Base-by-base conservation (phyloP, 2,329 filamentous ascomycete species). In the Sclerotinia trifoliorum region DNA sequence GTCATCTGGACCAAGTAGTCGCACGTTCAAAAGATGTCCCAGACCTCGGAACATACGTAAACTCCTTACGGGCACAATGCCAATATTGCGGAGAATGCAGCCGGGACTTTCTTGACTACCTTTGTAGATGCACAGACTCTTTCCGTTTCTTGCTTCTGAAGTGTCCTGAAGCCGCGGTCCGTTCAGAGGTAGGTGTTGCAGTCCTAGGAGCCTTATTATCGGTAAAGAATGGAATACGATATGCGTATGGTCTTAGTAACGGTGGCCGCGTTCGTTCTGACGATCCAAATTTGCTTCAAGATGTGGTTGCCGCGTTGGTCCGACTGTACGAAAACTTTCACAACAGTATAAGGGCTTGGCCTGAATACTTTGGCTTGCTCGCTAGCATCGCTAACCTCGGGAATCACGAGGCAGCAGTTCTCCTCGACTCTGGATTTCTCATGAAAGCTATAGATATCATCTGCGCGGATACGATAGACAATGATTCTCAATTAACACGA, bases 1-100 rank as follows among this genome's bases (percentile, higher is more conserved):
- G 85, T 63, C 91, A 94, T 73, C 79, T 96, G 49, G 90, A 94
- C 73, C 90, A 94, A 75, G 83, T 96, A 54, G 85, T 91, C 17
- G 86, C 90, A 57, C 86, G 92, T 68, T 84, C 86, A 5, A 92
- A 90, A 77, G 90, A 93, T 52, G 76, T 86, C 2, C 84, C 88
- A 0, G 85, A 90, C 54, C 88, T 91, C 49, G 81, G 84, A 1
- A 77, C 79, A 11, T 86, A 90, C 65, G 81, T 86, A 63, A 75
- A 77, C 2, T 80, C 87, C 35, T 75, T 90, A 19, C 78, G 80
- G 17, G 80, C 80, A 26, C 81, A 86, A 48, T 83, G 86, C 54
- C 74, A 79, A 15, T 79, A 78, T 24, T 87, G 85, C 70, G 80
- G 81, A 29, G 74, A 82, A 65, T 90, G 88, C 75, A 86, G 86